Evolutionary conservation across 202 grass and related monocot species (phyloP), one percentile per base, ranked within the genome.

Genomic region (Bolboschoenoplectus hybrid): DNA sequence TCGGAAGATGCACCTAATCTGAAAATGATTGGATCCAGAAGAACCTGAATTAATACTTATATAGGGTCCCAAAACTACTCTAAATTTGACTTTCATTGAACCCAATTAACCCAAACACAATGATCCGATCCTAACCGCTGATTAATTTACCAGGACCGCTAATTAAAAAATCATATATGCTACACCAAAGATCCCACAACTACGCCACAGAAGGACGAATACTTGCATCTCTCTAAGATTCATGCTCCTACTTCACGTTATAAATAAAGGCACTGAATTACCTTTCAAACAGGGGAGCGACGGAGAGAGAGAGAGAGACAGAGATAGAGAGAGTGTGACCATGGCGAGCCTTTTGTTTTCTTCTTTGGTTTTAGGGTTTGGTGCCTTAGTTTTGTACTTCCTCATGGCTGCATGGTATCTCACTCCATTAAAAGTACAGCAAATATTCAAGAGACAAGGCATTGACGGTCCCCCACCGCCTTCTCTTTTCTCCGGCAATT

Each of bases 401-500:
- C 68, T 87, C 72, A 76, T 86, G 40, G 45, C 43, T 43, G 47
- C 85, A 79, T 97, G 95, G 96, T 65, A 86, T 62, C 85, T 73
- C 52, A 75, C 40, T 55, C 86, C 93, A 36, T 82, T 89, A n/a
- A 86, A 76, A 63, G 80, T 94, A 46, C 87, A 87, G 7, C 75
- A 86, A 38, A 49, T 82, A 49, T 90, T 98, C 82, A 89, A 85
- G 61, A 76, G 47, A n/a, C 96, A 98, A 81, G 96, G 96, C 6
- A 90, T 98, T 65, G 88, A 88, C n/a, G 96, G 96, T 4, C 96
- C 96, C 11, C 91, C 91, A 43, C 91, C 91, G 41, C 80, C 82
- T 6, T 85, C 90, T 16, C 85, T 94, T 85, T 72, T 91, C 26
- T 85, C 80, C 0, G 96, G 96, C 1, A 98, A 98, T 87, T 91